phyloP scores from a whole-genome alignment of 768 basidiomycete genomes.

The Inosperma sp. region DNA sequence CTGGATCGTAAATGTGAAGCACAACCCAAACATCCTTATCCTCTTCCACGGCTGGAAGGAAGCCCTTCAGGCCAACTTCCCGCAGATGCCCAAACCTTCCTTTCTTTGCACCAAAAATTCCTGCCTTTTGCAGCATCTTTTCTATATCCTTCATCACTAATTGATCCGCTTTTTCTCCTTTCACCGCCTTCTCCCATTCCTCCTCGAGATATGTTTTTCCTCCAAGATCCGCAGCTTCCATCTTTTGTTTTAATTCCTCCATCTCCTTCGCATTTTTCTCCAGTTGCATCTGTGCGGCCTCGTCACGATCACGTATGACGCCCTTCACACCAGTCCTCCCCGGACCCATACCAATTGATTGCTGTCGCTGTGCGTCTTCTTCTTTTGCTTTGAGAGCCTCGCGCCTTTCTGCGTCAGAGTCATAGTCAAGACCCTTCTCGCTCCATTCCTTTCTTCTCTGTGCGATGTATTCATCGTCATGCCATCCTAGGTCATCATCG shows the following conservation, averaged over 20 bases:
- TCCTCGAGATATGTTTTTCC: conserved; percentile 78
- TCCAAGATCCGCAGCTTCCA: conserved; percentile 63
- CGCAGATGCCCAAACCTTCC: conserved; percentile 54
- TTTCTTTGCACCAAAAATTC: conserved; percentile 38
- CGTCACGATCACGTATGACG: conserved; percentile 76
- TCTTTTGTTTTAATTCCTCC: conserved; percentile 45
- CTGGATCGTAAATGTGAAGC: conserved; percentile 80
- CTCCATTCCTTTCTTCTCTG: conserved; percentile 31
- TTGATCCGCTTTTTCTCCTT: conserved; percentile 45
- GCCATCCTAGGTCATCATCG: conserved; percentile 39
- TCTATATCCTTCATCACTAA: conserved; percentile 42
- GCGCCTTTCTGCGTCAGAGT: conserved; percentile 39
- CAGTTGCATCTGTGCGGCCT: conserved; percentile 55
- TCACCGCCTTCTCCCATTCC: conserved; percentile 50
- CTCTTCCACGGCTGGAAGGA: conserved; percentile 74
- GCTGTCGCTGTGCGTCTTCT: conserved; percentile 29
- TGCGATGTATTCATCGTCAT: conserved; percentile 42
- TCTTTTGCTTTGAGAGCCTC: conserved; percentile 30
- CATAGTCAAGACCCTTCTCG: conserved; percentile 41
- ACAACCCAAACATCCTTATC: conserved; percentile 71
- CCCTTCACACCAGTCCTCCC: conserved; percentile 87
- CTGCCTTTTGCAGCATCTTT: conserved; percentile 29
- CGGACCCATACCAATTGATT: conserved; percentile 80
- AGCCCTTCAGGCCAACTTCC: conserved; percentile 73
- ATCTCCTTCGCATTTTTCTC: conserved; percentile 49